Evolutionary conservation across 164 flowering plant genomes (phyloP).

Genomic region (Chimonanthus praecox): DNA sequence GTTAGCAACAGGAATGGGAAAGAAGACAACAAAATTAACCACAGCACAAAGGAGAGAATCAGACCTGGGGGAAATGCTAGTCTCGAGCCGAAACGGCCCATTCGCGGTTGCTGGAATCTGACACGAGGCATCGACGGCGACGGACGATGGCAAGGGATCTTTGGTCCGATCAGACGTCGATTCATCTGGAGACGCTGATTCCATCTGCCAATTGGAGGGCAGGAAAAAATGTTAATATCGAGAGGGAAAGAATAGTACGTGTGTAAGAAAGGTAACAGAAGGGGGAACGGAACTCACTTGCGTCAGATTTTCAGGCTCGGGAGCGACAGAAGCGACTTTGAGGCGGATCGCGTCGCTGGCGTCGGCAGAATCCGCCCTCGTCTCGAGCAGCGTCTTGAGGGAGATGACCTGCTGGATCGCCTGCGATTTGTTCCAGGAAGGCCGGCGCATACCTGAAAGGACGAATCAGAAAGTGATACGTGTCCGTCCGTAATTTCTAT

Average conservation of each 20-base stretch:
- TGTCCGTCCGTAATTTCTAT: conserved; percentile 1
- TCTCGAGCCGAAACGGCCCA: conserved; percentile 1
- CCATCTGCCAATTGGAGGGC: conserved; percentile 18
- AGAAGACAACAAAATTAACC: neutral
- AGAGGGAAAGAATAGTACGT: neutral
- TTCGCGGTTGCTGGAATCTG: conserved; percentile 17
- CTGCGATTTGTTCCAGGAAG: conserved; percentile 94
- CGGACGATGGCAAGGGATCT: conserved; percentile 24
- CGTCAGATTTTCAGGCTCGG: conserved; percentile 13
- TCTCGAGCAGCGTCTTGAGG: conserved; percentile 62
- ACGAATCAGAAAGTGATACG: conserved; percentile 8
- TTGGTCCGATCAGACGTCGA: conserved; percentile 16
- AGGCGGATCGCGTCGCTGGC: conserved; percentile 17
- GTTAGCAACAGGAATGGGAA: neutral
- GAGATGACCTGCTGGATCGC: conserved; percentile 91
- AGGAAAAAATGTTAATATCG: neutral
- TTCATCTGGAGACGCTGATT: conserved; percentile 29
- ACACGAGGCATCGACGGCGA: conserved; percentile 17
- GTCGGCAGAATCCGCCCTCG: conserved; percentile 26
- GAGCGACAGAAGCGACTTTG: conserved; percentile 9
- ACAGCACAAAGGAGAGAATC: neutral
- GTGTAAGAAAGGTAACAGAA: neutral
- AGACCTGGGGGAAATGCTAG: conserved; percentile 36
- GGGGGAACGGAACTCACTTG: conserved; percentile 10
- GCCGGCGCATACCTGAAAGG: conserved; percentile 71